These are phyloP conservation scores for Pseudozyma sp. DNA, from an alignment of 1,284 basidiomycete genomes.

Conservation along the genomic window DNA sequence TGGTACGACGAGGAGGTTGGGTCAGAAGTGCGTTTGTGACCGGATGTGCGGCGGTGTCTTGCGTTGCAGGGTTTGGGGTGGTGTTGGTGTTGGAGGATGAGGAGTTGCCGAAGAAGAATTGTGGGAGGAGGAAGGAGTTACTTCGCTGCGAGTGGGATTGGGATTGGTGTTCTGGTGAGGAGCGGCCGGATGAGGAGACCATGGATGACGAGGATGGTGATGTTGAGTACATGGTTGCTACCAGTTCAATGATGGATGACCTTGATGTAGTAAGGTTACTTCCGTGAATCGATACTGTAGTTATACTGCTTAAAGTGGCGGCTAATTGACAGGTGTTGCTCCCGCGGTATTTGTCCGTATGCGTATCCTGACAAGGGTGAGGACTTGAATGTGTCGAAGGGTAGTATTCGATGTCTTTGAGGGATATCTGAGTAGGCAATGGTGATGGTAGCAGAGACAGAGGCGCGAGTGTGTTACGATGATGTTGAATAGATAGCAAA, in stretches of 20 bases:
- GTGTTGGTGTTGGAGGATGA: constrained; percentile 4
- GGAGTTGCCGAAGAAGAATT: constrained; percentile 29
- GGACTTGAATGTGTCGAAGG: too few relatives aligned
- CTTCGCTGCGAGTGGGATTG: constrained; percentile 25
- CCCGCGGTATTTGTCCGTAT: too few relatives aligned
- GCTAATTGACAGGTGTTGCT: not conserved
- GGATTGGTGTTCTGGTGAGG: constrained; percentile 37
- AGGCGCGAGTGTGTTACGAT: too few relatives aligned
- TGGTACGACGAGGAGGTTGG: constrained; percentile 44
- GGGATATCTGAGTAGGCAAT: too few relatives aligned
- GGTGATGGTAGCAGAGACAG: too few relatives aligned
- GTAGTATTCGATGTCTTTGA: too few relatives aligned
- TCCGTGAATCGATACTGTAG: not conserved
- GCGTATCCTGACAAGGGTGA: too few relatives aligned
- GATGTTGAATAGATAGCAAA: too few relatives aligned
- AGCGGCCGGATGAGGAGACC: constrained; percentile 37
- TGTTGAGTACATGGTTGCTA: constrained; percentile 34
- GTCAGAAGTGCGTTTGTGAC: constrained; percentile 28
- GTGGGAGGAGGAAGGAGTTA: constrained; percentile 45
- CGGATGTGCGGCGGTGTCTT: constrained; percentile 8
- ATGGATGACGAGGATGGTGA: constrained; percentile 39
- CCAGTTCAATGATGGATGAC: too few relatives aligned
- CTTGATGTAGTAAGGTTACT: too few relatives aligned
- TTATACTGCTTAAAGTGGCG: not conserved
- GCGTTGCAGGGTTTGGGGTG: constrained; percentile 1